phyloP scores from a whole-genome alignment of 768 basidiomycete species.

The Leccinellum luteum region DNA sequence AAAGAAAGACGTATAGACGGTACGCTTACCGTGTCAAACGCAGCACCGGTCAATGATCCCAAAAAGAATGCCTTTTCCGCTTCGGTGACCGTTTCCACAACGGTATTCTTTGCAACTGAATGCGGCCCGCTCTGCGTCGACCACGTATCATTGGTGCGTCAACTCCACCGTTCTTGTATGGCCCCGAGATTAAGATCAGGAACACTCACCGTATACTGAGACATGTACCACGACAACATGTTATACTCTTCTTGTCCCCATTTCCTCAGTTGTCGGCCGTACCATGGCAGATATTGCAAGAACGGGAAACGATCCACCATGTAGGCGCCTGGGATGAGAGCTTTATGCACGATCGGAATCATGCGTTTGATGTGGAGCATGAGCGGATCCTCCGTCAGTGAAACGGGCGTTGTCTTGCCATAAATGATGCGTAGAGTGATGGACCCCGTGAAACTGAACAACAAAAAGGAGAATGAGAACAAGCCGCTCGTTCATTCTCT shows the following conservation, averaged over 20 bases:
- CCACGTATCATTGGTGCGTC: conserved; percentile 2
- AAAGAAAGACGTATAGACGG: neutral
- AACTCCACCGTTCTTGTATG: neutral
- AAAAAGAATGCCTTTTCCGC: conserved; percentile 56
- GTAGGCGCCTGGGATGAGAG: conserved; percentile 33
- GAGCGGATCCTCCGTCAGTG: conserved; percentile 18
- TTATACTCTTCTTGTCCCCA: conserved; percentile 54
- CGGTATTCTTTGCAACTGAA: conserved; percentile 52
- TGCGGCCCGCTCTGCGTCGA: conserved; percentile 4
- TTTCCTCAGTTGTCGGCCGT: conserved; percentile 49
- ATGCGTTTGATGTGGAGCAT: conserved; percentile 29
- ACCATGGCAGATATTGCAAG: conserved; percentile 55
- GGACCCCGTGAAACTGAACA: conserved; percentile 24
- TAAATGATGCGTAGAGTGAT: conserved; percentile 29
- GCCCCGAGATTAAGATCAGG: neutral
- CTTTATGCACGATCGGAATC: conserved; percentile 29
- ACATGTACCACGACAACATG: conserved; percentile 47
- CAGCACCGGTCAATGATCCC: conserved; percentile 62
- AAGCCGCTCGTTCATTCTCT: no score
- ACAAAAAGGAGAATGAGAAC: neutral
- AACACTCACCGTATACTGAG: conserved; percentile 31
- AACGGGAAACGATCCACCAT: conserved; percentile 36
- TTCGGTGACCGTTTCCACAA: conserved; percentile 44
- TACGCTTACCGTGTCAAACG: conserved; percentile 47
- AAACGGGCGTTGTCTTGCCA: conserved; percentile 22